phyloP scores from a whole-genome alignment of 148 eudicot species.

The Polygonum maritimum region DNA sequence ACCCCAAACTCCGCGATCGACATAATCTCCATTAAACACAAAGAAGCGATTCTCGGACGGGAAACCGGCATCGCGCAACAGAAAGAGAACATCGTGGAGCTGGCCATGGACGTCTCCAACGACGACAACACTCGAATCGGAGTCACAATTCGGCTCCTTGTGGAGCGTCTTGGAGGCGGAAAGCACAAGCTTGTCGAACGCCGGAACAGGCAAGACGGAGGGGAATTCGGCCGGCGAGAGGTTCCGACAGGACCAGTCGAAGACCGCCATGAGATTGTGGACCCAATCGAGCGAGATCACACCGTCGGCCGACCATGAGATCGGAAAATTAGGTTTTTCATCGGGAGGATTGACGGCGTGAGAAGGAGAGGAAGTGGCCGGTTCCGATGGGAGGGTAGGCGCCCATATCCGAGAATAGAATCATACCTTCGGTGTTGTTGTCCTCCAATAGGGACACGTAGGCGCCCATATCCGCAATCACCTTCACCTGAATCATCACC shows the following conservation, averaged over 20 bases:
- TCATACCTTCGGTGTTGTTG: no score
- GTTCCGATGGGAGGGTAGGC: background rate
- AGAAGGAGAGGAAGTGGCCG: constrained; percentile 4
- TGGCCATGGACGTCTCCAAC: constrained; percentile 92
- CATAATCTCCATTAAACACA: constrained; percentile 96
- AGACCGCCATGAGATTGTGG: constrained; percentile 38
- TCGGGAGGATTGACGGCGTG: constrained; percentile 5
- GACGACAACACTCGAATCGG: constrained; percentile 47
- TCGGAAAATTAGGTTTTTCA: constrained; percentile 38
- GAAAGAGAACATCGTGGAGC: constrained; percentile 55
- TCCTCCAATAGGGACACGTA: no score
- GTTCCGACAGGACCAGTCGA: constrained; percentile 60
- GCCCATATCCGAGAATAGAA: no score
- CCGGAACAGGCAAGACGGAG: constrained; percentile 52
- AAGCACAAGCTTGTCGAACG: constrained; percentile 49
- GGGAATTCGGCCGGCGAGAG: constrained; percentile 53
- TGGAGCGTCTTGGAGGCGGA: constrained; percentile 65
- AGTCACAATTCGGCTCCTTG: constrained; percentile 68
- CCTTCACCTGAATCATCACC: no score
- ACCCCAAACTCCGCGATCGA: constrained; percentile 98
- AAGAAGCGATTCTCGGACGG: constrained; percentile 52
- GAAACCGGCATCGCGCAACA: constrained; percentile 52
- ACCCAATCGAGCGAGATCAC: constrained; percentile 54
- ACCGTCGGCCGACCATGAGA: constrained; percentile 53
- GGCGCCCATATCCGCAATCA: no score